A percentile compares a stretch with the other conserved stretches of the same genome.
These are phyloP conservation scores for Kwoniella sp. DNA, from an alignment of 768 basidiomycete genomes.

Conservation along the genomic window DNA sequence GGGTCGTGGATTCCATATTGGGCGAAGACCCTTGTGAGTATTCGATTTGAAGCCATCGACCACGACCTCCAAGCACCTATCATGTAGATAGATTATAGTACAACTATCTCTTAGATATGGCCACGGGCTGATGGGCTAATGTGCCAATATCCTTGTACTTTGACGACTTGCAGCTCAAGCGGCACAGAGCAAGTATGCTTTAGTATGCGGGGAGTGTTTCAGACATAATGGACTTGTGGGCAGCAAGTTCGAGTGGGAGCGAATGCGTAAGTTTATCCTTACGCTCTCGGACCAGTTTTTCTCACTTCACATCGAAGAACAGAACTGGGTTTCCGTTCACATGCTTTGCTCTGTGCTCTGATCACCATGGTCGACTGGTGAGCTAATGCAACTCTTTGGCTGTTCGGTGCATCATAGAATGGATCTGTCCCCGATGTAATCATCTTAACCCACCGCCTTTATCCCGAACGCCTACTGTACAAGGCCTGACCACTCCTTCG, in stretches of 20 bases:
- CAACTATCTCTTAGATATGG: too few relatives aligned
- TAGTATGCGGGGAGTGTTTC: constrained; percentile 55
- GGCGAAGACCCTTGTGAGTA: constrained; percentile 54
- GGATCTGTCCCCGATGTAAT: constrained; percentile 43
- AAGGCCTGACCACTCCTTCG: constrained; percentile 12
- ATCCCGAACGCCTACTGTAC: constrained; percentile 14
- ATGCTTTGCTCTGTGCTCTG: too few relatives aligned
- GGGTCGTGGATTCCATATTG: constrained; percentile 47
- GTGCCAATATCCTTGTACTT: not conserved
- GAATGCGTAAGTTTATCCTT: constrained; percentile 44
- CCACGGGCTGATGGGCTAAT: not conserved
- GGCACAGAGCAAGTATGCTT: constrained; percentile 50
- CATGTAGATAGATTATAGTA: too few relatives aligned
- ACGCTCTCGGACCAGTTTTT: too few relatives aligned
- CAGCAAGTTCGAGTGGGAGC: constrained; percentile 54
- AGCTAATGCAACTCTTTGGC: too few relatives aligned
- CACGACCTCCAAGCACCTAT: not conserved
- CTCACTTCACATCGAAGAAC: too few relatives aligned
- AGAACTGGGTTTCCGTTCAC: too few relatives aligned
- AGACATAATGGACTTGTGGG: constrained; percentile 55
- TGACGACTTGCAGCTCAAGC: constrained; percentile 42
- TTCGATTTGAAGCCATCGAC: too few relatives aligned
- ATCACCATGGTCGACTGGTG: too few relatives aligned
- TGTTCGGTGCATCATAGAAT: constrained; percentile 26
- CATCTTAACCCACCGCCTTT: constrained; percentile 51